Conservation (phyloP, 495 filamentous ascomycete genomes). For the Penicillium longicatenatum region DNA sequence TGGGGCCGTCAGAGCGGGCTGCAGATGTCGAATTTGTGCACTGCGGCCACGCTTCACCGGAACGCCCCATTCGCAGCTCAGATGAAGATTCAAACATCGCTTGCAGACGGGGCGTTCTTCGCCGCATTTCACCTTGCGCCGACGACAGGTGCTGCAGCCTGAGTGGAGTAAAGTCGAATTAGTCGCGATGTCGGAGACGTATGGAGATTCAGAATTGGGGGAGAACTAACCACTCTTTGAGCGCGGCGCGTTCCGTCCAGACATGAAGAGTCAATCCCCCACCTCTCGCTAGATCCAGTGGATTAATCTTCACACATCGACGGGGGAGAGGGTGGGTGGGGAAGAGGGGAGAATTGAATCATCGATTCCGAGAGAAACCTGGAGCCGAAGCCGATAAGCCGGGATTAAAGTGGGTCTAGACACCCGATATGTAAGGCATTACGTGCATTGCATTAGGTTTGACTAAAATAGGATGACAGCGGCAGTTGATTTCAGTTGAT, state of each 20-base stretch:
- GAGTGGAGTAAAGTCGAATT: conserved; percentile 3
- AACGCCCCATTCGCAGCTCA: conserved; percentile 43
- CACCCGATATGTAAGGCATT: not conserved
- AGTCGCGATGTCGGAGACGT: conserved; percentile 5
- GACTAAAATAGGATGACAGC: not conserved
- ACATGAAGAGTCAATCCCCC: conserved; percentile 36
- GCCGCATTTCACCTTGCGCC: conserved; percentile 59
- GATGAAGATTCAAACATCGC: conserved; percentile 40
- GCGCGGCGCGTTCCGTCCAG: conserved; percentile 47
- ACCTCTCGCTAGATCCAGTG: conserved; percentile 15
- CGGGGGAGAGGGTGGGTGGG: conserved; percentile 2
- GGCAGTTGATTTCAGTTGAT: not conserved
- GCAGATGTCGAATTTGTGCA: conserved; percentile 33
- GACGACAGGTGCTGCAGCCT: conserved; percentile 56
- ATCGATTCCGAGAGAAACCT: conserved; percentile 5
- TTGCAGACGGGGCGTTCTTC: conserved; percentile 53
- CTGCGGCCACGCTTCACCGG: conserved; percentile 35
- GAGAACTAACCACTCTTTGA: conserved; percentile 44
- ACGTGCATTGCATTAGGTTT: not conserved
- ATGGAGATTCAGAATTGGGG: not conserved
- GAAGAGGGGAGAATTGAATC: conserved; percentile 14
- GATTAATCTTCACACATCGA: conserved; percentile 17
- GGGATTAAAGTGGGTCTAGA: not conserved
- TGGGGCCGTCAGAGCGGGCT: conserved; percentile 25
- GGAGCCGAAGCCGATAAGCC: conserved; percentile 4